Percentiles rank a stretch among this genome's conserved stretches.
Conservation (phyloP, 2,329 filamentous ascomycete genomes). For the Dothideomycetes sp. region DNA sequence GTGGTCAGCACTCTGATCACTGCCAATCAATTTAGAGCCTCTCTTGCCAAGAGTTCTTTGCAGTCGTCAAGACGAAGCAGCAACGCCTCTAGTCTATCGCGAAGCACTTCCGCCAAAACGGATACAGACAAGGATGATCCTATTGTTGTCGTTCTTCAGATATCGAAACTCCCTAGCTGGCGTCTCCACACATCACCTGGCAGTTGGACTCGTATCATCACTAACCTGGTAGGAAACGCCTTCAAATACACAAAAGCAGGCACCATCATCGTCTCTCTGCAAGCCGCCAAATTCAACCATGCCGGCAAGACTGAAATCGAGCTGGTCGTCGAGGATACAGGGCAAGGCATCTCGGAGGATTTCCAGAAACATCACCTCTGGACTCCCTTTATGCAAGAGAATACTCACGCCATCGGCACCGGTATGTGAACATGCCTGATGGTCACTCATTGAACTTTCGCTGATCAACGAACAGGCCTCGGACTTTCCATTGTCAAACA, state of each 20-base stretch:
- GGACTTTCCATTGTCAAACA: conserved; percentile 23
- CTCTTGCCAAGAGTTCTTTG: too few species aligned
- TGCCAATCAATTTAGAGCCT: too few species aligned
- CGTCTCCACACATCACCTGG: conserved; percentile 30
- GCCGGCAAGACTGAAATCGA: conserved; percentile 2
- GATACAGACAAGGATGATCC: conserved; percentile 7
- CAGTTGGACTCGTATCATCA: conserved; percentile 33
- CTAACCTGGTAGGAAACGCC: conserved; percentile 37
- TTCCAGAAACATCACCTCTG: conserved; percentile 21
- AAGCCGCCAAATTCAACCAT: neutral
- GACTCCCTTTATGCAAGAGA: conserved; percentile 23
- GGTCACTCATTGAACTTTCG: too few species aligned
- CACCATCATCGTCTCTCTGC: conserved; percentile 21
- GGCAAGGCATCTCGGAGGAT: conserved; percentile 21
- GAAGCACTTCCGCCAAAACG: neutral
- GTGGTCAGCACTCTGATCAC: conserved; percentile 11
- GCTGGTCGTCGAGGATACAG: conserved; percentile 18
- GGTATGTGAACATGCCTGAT: too few species aligned
- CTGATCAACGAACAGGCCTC: too few species aligned
- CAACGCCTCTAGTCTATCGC: neutral
- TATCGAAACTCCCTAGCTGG: conserved; percentile 26
- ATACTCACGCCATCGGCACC: conserved; percentile 21
- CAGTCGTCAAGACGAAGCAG: conserved; percentile 1
- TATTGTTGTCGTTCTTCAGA: conserved; percentile 30
- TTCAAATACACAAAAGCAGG: conserved; percentile 34